These are phyloP conservation scores for Epichloe coenophiala DNA, from an alignment of 2,329 filamentous ascomycete species.

Conservation along the genomic window DNA sequence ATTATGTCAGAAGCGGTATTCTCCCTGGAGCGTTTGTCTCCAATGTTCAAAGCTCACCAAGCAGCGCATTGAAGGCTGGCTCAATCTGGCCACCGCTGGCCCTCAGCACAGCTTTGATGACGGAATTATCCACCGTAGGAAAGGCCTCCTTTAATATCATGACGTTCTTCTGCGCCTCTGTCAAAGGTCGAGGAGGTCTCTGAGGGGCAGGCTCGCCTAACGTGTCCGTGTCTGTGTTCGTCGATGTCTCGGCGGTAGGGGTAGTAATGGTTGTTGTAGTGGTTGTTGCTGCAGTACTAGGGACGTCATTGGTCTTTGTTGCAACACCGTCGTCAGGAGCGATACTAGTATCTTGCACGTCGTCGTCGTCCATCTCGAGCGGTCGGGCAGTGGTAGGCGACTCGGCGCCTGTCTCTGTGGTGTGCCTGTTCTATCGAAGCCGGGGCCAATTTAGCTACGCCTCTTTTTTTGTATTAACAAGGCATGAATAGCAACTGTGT, in stretches of 20 bases:
- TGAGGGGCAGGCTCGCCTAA: constrained; percentile 40
- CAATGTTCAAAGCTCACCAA: constrained; percentile 43
- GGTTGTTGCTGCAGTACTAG: neutral
- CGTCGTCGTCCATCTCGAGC: constrained; percentile 58
- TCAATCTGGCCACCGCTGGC: constrained; percentile 83
- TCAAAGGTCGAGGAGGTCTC: constrained; percentile 75
- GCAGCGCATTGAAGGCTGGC: constrained; percentile 85
- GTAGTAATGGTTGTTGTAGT: constrained; percentile 11
- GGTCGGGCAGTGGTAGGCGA: constrained; percentile 53
- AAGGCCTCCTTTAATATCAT: constrained; percentile 89
- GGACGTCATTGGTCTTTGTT: constrained; percentile 7
- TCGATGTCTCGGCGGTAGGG: constrained; percentile 18
- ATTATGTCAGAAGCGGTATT: neutral
- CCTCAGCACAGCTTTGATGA: constrained; percentile 76
- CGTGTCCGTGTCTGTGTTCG: neutral
- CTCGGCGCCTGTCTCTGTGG: constrained; percentile 35
- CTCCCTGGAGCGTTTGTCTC: neutral
- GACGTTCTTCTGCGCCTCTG: constrained; percentile 72
- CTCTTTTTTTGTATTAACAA: neutral
- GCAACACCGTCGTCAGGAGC: constrained; percentile 27
- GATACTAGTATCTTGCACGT: constrained; percentile 46
- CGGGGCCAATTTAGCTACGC: constrained; percentile 10
- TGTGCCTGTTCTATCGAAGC: constrained; percentile 28
- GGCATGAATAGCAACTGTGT: neutral
- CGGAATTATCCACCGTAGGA: constrained; percentile 62